Evolutionary conservation across 805 yeast genomes (phyloP).

Genomic region (Alloascoidea hylecoeti): DNA sequence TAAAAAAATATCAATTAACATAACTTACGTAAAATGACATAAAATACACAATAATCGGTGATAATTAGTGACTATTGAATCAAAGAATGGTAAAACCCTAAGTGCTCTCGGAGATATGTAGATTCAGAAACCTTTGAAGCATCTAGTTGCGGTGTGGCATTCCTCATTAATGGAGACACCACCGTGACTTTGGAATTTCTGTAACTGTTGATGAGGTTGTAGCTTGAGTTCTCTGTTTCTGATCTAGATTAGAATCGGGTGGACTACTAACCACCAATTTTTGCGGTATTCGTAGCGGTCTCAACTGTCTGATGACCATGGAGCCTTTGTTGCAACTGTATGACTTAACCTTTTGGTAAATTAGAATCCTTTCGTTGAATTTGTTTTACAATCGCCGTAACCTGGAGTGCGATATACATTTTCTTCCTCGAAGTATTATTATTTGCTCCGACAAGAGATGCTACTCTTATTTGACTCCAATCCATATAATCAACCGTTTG

Average conservation of each 20-base stretch:
- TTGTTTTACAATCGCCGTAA: conserved; percentile 47
- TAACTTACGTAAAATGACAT: too few relatives aligned
- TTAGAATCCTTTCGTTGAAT: conserved; percentile 55
- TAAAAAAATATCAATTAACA: too few relatives aligned
- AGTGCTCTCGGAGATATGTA: background rate
- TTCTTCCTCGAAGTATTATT: background rate
- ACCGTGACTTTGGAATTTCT: conserved; percentile 18
- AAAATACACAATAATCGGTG: too few relatives aligned
- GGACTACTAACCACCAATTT: conserved; percentile 9
- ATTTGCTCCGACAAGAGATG: background rate
- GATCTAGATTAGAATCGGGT: conserved; percentile 2
- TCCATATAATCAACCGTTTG: too few relatives aligned
- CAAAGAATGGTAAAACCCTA: too few relatives aligned
- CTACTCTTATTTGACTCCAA: too few relatives aligned
- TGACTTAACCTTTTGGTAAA: conserved; percentile 48
- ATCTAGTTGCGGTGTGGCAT: background rate
- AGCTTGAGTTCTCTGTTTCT: background rate
- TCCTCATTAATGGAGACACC: background rate
- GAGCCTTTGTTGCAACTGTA: conserved; percentile 28
- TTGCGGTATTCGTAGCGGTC: conserved; percentile 14
- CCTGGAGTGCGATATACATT: conserved; percentile 23
- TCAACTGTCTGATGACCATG: conserved; percentile 22
- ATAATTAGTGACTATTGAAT: too few relatives aligned
- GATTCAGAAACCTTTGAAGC: background rate
- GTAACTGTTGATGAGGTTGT: background rate